Evolutionary conservation across 2,329 filamentous ascomycete species (phyloP), one percentile per base, ranked within the genome.

Genomic region (Clarireedia sp.): DNA sequence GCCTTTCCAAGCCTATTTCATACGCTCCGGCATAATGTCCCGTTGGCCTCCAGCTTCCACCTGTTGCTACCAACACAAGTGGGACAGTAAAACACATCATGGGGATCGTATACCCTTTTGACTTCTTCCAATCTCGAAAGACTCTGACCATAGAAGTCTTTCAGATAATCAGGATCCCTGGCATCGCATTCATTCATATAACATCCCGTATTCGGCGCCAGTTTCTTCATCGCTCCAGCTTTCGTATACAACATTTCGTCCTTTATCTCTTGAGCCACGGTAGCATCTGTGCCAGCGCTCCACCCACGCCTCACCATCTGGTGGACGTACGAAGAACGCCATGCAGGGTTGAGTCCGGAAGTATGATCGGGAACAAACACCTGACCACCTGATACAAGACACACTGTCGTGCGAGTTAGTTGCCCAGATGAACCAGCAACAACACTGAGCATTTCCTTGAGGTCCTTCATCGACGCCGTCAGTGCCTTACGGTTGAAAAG

Each of bases 141-240:
- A 56, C 67, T 68, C 6, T 51, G 36, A 2, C 72, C 71, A 60
- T 70, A 74, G 53, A 73, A 74, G 2, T 66, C 60, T 36, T 64
- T 2, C 6, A 63, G 60, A 33, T 63, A 70, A 26, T 70, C 57
- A 2, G 69, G 66, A 51, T 73, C 69, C 19, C 69, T 59, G 1
- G 64, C 53, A 59, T 74, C 68, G 12, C 66, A 73, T 60, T 76
- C 74, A 52, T 75, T 75, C 62, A 74, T 68, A 60, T 76, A 75
- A 3, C 67, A 67, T 3, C 73, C 74, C 6, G 69, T 71, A 43
- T 69, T 60, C 1, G 73, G 73, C 2, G 72, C 69, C 16, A 75
- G 58, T 3, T 61, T 63, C 54, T 70, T 68, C 6, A 70, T 60
- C 8, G 67, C 66, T 59, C 55, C 56, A 8, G 54, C 43, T 43